Evolutionary conservation across 2,329 filamentous ascomycete genomes (phyloP), one percentile per base, ranked within the genome.

Genomic region (Ascochyta fabae): DNA sequence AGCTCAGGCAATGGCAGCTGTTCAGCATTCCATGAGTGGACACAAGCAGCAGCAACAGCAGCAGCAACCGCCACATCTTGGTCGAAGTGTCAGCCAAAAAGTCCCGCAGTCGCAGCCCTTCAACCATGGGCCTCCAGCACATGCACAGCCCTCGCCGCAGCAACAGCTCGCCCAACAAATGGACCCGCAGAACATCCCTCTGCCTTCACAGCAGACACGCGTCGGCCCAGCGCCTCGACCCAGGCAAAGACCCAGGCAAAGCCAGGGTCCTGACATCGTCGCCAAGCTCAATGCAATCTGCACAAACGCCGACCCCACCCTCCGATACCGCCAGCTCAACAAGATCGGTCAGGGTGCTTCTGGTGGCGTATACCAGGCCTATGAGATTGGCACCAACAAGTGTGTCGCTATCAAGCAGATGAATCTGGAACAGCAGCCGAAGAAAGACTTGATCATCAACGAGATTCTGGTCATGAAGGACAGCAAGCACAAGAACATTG

Each of bases 401-500:
- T 87, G 96, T 65, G 95, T 99, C 34, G 95, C 95, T 38, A 98
- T 99, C 78, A 99, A 99, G 81, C 95, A 99, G 81, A 99, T 99
- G 95, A 98, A 98, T 65, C 80, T 99, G 52, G 95, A 98, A 76
- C 90, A 98, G 77, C 95, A 99, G 71, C 95, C 95, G 2, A 98
- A 98, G 84, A 99, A 99, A 77, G 95, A 99, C 68, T 81, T 98
- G 44, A 99, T 99, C 70, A 97, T 99, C 78, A 99, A 99, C 76
- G 95, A 99, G 75, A 99, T 99, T 65, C 79, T 99, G 55, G 95
- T 99, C 55, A 99, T 99, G 95, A 96, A 96, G 80, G 95, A 98
- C 70, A 97, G 93, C 81, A 95, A 91, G 55, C 95, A 99, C 74
- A 94, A 92, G 69, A 98, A 98, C 74, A 96, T 99, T 77, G 95